Percentiles rank a stretch among this genome's conserved stretches.
phyloP scores from a whole-genome alignment of 176 grass and related monocot genomes.

The Dendrocalamus sinicus region DNA sequence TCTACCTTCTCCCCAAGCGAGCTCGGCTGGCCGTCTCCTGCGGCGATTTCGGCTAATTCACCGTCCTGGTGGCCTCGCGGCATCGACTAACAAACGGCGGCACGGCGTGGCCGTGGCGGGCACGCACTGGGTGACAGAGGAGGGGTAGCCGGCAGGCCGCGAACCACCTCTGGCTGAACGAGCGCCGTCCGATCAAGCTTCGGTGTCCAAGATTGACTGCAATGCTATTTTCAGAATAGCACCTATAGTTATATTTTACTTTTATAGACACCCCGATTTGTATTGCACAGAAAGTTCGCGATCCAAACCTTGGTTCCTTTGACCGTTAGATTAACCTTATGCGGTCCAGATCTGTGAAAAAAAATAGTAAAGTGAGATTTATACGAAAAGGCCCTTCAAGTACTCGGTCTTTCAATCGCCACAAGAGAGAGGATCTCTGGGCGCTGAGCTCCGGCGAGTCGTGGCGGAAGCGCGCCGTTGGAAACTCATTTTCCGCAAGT shows the following conservation, averaged over 20 bases:
- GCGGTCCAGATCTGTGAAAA: neutral
- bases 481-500: neutral
- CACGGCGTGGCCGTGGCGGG: neutral
- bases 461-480: neutral
- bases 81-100: neutral
- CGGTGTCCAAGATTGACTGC: neutral
- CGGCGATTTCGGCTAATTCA: neutral
- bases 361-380: neutral
- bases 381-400: neutral
- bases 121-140: neutral
- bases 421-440: no score
- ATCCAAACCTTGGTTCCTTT: neutral
- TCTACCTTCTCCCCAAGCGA: neutral
- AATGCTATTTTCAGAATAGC: neutral
- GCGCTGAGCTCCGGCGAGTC: neutral
- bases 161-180: neutral
- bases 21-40: neutral
- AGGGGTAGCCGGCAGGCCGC: neutral
- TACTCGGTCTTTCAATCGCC: neutral
- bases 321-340: neutral
- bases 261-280: neutral
- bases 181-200: neutral
- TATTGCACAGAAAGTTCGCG: neutral
- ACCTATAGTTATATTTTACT: neutral
- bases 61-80: neutral